Evolutionary conservation across 1,284 basidiomycete genomes (phyloP).

Genomic region (Mrakiaceae sp.): DNA sequence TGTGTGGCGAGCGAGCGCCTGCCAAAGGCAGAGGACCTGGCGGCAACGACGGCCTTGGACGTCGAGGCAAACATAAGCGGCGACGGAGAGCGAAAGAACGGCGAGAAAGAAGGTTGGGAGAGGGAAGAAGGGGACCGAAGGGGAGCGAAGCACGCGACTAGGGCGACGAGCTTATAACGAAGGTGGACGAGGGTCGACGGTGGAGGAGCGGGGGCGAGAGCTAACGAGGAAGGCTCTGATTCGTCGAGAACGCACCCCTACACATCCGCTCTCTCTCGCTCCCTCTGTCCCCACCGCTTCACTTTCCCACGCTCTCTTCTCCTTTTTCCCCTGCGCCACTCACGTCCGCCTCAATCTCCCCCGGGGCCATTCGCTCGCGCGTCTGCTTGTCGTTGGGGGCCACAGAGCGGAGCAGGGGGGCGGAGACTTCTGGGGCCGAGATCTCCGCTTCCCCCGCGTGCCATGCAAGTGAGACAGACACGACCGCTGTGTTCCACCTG

Average conservation of each 20-base stretch:
- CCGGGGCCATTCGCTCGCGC: too few species aligned
- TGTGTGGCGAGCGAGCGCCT: slow-evolving; percentile 3
- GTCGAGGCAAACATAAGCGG: background rate
- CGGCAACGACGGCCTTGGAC: too few species aligned
- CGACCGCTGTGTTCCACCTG: too few species aligned
- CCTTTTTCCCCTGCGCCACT: background rate
- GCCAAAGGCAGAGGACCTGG: background rate
- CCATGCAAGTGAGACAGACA: too few species aligned
- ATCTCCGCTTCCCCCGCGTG: too few species aligned
- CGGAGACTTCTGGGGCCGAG: too few species aligned
- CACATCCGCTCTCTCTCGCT: background rate
- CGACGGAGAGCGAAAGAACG: background rate
- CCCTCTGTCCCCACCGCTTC: background rate
- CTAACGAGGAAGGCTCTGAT: background rate
- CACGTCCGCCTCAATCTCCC: too few species aligned
- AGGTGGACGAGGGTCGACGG: background rate
- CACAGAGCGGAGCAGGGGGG: too few species aligned
- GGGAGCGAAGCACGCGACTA: background rate
- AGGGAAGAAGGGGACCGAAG: background rate
- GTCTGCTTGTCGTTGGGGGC: too few species aligned
- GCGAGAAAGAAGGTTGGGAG: background rate
- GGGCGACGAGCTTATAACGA: background rate
- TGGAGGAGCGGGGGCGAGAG: background rate
- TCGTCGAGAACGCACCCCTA: background rate
- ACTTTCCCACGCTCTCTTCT: background rate